Conservation (phyloP, 83 land plant genomes). For the Isoetes engelmannii region DNA sequence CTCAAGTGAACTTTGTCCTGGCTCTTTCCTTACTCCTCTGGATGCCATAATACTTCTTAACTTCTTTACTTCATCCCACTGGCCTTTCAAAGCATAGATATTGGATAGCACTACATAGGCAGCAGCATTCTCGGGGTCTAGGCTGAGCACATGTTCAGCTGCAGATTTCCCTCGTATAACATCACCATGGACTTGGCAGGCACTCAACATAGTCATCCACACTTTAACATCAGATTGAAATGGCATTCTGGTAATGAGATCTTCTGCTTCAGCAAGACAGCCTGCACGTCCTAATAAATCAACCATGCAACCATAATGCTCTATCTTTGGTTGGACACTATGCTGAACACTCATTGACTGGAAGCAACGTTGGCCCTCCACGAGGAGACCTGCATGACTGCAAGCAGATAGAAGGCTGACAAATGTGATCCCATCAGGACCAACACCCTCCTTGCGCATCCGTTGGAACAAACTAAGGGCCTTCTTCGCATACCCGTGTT, state of each 20-base stretch:
- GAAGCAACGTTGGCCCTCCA: slow-evolving; percentile 24
- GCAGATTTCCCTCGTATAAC: slow-evolving; percentile 28
- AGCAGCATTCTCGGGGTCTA: slow-evolving; percentile 27
- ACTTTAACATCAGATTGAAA: slow-evolving; percentile 18
- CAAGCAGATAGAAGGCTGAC: slow-evolving; percentile 35
- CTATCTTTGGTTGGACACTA: background rate
- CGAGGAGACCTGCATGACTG: slow-evolving; percentile 39
- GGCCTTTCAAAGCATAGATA: slow-evolving; percentile 22
- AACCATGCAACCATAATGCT: slow-evolving; percentile 9
- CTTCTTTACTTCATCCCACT: slow-evolving; percentile 20
- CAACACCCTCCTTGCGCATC: background rate
- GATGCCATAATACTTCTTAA: slow-evolving; percentile 23
- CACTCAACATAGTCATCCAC: slow-evolving; percentile 44
- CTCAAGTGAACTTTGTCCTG: slow-evolving; percentile 38
- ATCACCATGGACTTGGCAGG: slow-evolving; percentile 36
- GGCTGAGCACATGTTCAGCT: slow-evolving; percentile 23
- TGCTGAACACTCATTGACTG: slow-evolving; percentile 15
- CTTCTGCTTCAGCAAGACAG: slow-evolving; percentile 22
- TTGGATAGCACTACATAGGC: slow-evolving; percentile 36
- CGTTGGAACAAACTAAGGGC: background rate
- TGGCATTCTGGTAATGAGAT: slow-evolving; percentile 18
- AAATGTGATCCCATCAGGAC: slow-evolving; percentile 19
- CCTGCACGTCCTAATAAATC: slow-evolving; percentile 33
- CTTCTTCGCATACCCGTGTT: slow-evolving; percentile 3
- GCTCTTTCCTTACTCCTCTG: slow-evolving; percentile 22